Percentiles rank a stretch among this genome's conserved stretches.
These are phyloP conservation scores for Chalaropsis thielavioides DNA, from an alignment of 2,329 filamentous ascomycete species.

Conservation along the genomic window DNA sequence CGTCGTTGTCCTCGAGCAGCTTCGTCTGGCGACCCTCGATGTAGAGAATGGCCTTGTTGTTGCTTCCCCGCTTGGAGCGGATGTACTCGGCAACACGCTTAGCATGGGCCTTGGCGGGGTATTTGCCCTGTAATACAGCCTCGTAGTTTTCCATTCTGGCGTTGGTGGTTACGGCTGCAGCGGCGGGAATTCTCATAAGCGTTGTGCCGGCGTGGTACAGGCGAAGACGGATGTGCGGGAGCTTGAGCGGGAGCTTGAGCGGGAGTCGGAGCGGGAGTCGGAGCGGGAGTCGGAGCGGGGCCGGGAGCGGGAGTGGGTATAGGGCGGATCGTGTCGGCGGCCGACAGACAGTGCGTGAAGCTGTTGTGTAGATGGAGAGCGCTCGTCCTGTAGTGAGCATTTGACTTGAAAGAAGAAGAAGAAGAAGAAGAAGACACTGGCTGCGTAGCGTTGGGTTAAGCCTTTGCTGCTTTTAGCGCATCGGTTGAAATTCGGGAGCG, in stretches of 20 bases:
- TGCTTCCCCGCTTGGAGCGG: constrained; percentile 47
- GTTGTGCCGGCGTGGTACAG: not conserved
- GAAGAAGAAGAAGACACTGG: no score
- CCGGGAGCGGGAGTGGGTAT: not conserved
- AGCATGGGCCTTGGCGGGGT: constrained; percentile 78
- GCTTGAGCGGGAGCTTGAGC: no score
- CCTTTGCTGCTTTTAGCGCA: no score
- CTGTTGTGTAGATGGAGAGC: no score
- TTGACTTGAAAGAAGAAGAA: no score
- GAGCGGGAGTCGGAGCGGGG: not conserved
- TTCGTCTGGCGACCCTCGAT: constrained; percentile 71
- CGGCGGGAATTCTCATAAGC: constrained; percentile 8
- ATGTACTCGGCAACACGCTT: constrained; percentile 71
- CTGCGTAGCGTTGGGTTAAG: no score
- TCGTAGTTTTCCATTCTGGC: constrained; percentile 24
- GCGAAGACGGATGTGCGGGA: not conserved
- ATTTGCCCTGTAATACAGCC: constrained; percentile 45
- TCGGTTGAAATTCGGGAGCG: not conserved
- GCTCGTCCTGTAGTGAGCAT: no score
- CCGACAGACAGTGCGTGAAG: no score
- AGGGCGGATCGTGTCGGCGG: no score
- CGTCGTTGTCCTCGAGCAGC: constrained; percentile 81
- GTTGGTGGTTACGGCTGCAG: not conserved
- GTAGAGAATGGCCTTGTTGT: constrained; percentile 59
- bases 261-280: not conserved